Base-by-base conservation (phyloP, 106 monocot species). In the Acorus calamus region DNA sequence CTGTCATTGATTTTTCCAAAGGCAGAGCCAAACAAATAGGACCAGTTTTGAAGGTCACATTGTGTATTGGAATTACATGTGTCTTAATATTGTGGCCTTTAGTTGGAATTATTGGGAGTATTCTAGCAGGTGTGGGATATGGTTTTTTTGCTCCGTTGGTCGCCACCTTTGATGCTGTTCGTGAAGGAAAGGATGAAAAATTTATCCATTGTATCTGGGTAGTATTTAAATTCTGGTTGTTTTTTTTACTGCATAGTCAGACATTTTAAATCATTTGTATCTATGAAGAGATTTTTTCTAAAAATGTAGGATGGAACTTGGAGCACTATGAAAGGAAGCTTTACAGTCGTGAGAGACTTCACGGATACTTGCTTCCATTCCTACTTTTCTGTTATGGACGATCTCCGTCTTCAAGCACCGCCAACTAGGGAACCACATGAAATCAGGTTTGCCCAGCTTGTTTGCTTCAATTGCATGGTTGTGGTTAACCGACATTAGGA, bases 131-230 rank as follows among this genome's bases (percentile, higher is more conserved):
- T 50, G 68, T 60, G 56, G 80, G 61, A 5, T 98, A 92, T 79
- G 98, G 92, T 3, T 98, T 98, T 73, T 60, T 98, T 43, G 82
- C 73, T 57, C 98, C 98, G 6, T 57, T 98, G 6, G 64, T 86
- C 61, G 83, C 85, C 69, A 98, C 92, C 4, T 92, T 98, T 73
- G 81, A 85, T 43, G 98, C 98, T 53, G 82, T 98, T 73, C 92
- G 90, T 60, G 88, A 98, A 81, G 96, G 80, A 65, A 92, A 81
- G 55, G 47, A 68, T 46, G 66, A 88, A 52, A 51, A 75, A 4
- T 83, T 98, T 48, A 57, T 64, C 56, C 92, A 88, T 66, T 98
- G 92, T 73, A 73, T 88, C 67, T 13, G 69, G 84, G 91, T 98
- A 88, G 2, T 47, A 44, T 13, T 73, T 7, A 5, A 8, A 13